Percentiles rank a stretch among this genome's conserved stretches.
phyloP scores from a whole-genome alignment of 371 early-diverging fungal genomes.

The Mortierella sp. region DNA sequence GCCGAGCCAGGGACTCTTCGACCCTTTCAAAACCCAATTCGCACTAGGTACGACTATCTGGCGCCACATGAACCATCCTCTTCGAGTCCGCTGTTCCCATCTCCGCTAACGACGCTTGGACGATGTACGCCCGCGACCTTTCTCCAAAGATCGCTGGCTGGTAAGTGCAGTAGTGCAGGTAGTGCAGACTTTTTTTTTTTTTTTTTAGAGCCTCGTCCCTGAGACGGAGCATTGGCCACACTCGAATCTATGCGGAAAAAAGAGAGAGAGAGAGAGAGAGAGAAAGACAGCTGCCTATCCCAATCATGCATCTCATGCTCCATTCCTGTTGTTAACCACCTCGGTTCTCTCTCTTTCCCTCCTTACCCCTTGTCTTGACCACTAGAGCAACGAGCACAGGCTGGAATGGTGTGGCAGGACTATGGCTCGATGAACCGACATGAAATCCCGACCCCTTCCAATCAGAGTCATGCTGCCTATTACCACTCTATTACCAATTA shows the following conservation, averaged over 20 bases:
- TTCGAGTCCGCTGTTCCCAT: slow-evolving; percentile 49
- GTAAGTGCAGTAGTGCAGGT: slow-evolving; percentile 11
- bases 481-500: slow-evolving; percentile 45
- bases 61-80: slow-evolving; percentile 49
- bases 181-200: not conserved
- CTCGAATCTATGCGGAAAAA: not conserved
- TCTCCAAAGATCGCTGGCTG: slow-evolving; percentile 14
- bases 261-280: not conserved
- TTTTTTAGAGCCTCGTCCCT: too few relatives aligned
- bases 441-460: slow-evolving; percentile 11
- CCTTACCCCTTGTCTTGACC: not conserved
- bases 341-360: not conserved
- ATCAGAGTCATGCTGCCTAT: slow-evolving; percentile 46
- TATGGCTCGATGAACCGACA: slow-evolving; percentile 30
- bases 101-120: slow-evolving; percentile 43
- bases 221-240: too few relatives aligned
- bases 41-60: slow-evolving; percentile 29
- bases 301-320: too few relatives aligned
- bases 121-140: slow-evolving; percentile 15
- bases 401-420: slow-evolving; percentile 41
- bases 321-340: not conserved
- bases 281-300: too few relatives aligned
- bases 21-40: slow-evolving; percentile 11
- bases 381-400: slow-evolving; percentile 26
- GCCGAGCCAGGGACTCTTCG: slow-evolving; percentile 6